Conservation (phyloP, 202 grass and related monocot genomes). For the Schoenoplectus tabernaemontani region DNA sequence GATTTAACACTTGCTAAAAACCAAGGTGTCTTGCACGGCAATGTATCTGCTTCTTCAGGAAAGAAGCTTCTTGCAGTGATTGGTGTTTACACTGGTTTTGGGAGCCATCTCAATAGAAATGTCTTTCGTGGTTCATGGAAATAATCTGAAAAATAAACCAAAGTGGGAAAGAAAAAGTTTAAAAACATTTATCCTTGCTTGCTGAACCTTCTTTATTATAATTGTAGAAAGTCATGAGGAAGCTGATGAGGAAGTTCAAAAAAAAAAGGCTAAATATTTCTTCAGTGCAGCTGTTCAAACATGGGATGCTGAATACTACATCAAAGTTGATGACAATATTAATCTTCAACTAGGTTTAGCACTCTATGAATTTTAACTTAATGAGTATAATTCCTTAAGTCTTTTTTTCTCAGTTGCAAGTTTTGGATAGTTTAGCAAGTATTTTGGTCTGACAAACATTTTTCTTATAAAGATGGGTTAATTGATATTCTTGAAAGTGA, state of each 20-base stretch:
- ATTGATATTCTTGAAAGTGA: constrained; percentile 83
- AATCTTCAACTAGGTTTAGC: constrained; percentile 71
- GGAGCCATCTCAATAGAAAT: constrained; percentile 74
- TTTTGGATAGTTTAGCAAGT: constrained; percentile 10
- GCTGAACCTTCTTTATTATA: neutral
- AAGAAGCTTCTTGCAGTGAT: constrained; percentile 76
- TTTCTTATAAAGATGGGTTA: constrained; percentile 48
- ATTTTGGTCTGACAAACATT: neutral
- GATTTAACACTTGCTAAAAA: constrained; percentile 72
- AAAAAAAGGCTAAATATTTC: constrained; percentile 75
- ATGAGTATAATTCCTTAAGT: neutral
- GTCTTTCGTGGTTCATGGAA: constrained; percentile 84
- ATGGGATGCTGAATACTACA: constrained; percentile 91
- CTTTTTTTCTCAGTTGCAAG: neutral
- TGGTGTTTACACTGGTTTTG: constrained; percentile 96
- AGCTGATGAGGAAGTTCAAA: constrained; percentile 68
- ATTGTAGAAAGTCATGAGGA: constrained; percentile 86
- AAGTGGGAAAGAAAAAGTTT: neutral
- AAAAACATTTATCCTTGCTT: constrained; percentile 7
- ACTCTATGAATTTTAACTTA: neutral
- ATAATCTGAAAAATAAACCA: constrained; percentile 10
- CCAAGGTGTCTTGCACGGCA: constrained; percentile 57
- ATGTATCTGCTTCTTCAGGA: constrained; percentile 26
- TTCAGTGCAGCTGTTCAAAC: constrained; percentile 68
- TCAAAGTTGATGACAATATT: constrained; percentile 95